Base-by-base conservation (phyloP, 1,284 basidiomycete species). In the Wolfiporia cocos region DNA sequence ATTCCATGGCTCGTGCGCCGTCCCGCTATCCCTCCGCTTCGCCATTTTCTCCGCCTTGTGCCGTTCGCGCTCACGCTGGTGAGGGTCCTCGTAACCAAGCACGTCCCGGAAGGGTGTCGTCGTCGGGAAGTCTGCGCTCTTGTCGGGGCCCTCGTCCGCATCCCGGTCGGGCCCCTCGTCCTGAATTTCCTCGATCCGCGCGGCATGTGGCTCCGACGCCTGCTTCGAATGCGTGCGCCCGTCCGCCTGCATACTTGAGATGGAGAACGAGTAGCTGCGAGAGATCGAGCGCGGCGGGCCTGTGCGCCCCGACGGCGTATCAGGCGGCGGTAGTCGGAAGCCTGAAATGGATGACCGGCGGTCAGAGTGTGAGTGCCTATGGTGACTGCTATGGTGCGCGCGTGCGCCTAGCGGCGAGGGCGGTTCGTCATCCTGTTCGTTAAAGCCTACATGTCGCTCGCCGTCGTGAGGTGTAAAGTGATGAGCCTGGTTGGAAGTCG, bases 71-170 rank as follows among this genome's bases (percentile, higher is more conserved):
- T 68, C 65, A 28, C 55, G 64, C 50, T 58, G 64, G 49, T 56
- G 66, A 34, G 52, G 61, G 46, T 55, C 61, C 48, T 47, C 61
- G 41, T 63, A 65, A 30, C 86, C 81, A 37, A 87, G 59, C 4
- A 70, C 80, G 35, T 79, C 73, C n/a, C 84, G 74, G 55, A 86
- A 78, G 29, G 72, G 65, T 19, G 68, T 62, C 44, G 64, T 58
- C 20, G 52, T 51, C 40, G 49, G 50, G 37, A 55, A 61, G 51
- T 54, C 34, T 53, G 61, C 39, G 58, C 59, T 41, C 51, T 48
- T 45, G 49, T 68, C 50, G 41, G 62, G 54, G 49, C 64, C 60
- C 17, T 56, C 49, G n/a, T n/a, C n/a, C n/a, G n/a, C n/a, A n/a
- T n/a, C n/a, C 51, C 48, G 45, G 49, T 68, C 50, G 40, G 62